Base-by-base conservation (phyloP, 208 protist species). In the Angomonas desouzai region DNA sequence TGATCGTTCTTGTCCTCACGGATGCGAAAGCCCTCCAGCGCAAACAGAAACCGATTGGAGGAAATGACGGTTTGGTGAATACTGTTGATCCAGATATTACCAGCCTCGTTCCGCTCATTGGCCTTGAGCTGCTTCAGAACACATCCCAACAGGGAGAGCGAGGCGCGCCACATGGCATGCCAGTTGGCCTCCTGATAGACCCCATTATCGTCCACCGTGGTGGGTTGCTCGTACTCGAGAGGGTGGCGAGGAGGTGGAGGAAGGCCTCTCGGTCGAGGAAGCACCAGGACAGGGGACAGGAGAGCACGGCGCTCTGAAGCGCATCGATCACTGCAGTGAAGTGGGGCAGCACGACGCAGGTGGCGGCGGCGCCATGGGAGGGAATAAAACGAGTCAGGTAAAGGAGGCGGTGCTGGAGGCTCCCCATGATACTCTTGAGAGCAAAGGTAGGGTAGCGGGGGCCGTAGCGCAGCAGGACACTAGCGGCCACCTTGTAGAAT, bases 11-110 rank as follows among this genome's bases (percentile, higher is more conserved):
- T 22, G 10, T 28, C 3, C 1, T 30, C 38, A 3, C 3, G 36
- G 27, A 30, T 34, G 3, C 7, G 25, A n/a, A 62, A 38, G 3
- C 34, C 56, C 10, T 45, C 36, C 22, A 62, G 23, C 6, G 56
- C 56, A 13, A 13, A 45, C 56, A 62, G 18, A 29, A 62, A 62
- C 13, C 56, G 56, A 25, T 30, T 23, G 30, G 56, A 48, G 18
- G 18, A 22, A 6, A 36, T 7, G 20, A 62, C 34, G 11, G 51
- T 57, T 20, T 29, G 29, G 3, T 57, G 29, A 6, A 57, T 10
- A 10, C 22, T 27, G 6, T 28, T 34, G 4, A 62, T 36, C 56
- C 56, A 62, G 11, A 29, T 11, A 16, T 29, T 16, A 9, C n/a
- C 13, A 10, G 51, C 51, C 51, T 38, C 25, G 10, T 57, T 27